Percentiles rank a stretch among this genome's conserved stretches.
These are phyloP conservation scores for Thalassiosira mediterranea DNA, from an alignment of 352 stramenopile species.

Conservation along the genomic window DNA sequence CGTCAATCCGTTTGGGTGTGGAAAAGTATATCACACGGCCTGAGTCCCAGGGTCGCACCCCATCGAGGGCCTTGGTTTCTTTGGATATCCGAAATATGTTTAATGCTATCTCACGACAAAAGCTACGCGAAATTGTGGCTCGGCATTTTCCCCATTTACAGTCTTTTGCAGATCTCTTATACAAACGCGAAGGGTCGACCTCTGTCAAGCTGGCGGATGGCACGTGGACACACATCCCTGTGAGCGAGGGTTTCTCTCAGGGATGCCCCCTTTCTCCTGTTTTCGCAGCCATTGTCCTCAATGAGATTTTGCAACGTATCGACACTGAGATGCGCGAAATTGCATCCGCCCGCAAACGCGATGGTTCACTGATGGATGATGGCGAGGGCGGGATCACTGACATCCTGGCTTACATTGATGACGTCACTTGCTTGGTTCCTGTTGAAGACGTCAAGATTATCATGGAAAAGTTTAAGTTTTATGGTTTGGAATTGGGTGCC, in stretches of 20 bases:
- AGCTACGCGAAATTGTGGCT: constrained; percentile 9
- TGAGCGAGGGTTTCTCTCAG: constrained; percentile 31
- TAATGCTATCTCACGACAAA: constrained; percentile 27
- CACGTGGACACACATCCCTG: constrained; percentile 8
- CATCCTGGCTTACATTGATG: constrained; percentile 23
- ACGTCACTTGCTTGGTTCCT: constrained; percentile 17
- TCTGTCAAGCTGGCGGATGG: constrained; percentile 2
- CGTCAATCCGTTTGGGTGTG: background rate
- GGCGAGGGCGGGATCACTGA: background rate
- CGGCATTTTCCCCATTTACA: background rate
- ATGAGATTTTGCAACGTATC: constrained; percentile 4
- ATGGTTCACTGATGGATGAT: background rate
- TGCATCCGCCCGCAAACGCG: background rate
- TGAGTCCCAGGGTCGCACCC: background rate
- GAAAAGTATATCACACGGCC: constrained; percentile 16
- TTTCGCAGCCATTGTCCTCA: constrained; percentile 14
- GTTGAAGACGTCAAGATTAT: constrained; percentile 26
- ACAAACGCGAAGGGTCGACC: background rate
- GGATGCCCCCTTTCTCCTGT: constrained; percentile 32
- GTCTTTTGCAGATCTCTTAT: constrained; percentile 9
- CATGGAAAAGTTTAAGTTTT: background rate
- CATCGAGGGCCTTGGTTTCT: constrained; percentile 17
- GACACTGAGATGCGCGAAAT: constrained; percentile 1
- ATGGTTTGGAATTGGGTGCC: constrained; percentile 1
- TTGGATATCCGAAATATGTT: constrained; percentile 48